Evolutionary conservation across 2,329 filamentous ascomycete genomes (phyloP), one percentile per base, ranked within the genome.

Genomic region (Pestalotiopsis sp.): DNA sequence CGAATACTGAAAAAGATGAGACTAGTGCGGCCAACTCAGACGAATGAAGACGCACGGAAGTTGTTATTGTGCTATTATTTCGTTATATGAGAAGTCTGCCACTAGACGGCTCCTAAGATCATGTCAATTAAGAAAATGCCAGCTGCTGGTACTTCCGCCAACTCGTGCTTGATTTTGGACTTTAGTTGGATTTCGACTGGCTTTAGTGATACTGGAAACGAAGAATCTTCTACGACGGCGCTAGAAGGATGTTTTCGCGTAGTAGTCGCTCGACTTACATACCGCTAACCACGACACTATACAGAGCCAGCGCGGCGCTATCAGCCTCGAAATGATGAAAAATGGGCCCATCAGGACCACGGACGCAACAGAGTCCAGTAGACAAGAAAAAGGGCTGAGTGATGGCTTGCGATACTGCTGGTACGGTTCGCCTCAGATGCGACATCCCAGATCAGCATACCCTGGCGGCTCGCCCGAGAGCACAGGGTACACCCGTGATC

Each of bases 241-340:
- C 44, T 52, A 52, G 44, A 52, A 52, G 44, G 20, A 52, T 52
- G 17, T 6, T 52, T 52, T 52, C 44, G 14, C 44, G 44, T 52
- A n/a, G 44, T 52, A 52, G 44, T 20, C n/a, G 17, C 17, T 52
- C 17, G 40, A n/a, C 44, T 52, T n/a, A 20, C 17, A 3, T 10
- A 20, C 44, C 44, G 17, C 44, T 52, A 52, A 52, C 17, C 44
- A 52, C 17, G 44, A 52, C 44, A 20, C 44, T 39, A 26, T 39
- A 39, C 26, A 26, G 10, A 26, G 26, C 30, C 38, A 39, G n/a
- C n/a, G 20, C n/a, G 26, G 58, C 39, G 40, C 60, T 63, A 63
- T 63, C 60, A 63, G 60, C 60, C 60, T 63, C 60, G 39, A 35
- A 44, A 63, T 63, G 39, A 48, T 63, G 39, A 63, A 63, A 38